Evolutionary conservation across 139 green algal genomes (phyloP).

Genomic region (Coelastrella sp.): DNA sequence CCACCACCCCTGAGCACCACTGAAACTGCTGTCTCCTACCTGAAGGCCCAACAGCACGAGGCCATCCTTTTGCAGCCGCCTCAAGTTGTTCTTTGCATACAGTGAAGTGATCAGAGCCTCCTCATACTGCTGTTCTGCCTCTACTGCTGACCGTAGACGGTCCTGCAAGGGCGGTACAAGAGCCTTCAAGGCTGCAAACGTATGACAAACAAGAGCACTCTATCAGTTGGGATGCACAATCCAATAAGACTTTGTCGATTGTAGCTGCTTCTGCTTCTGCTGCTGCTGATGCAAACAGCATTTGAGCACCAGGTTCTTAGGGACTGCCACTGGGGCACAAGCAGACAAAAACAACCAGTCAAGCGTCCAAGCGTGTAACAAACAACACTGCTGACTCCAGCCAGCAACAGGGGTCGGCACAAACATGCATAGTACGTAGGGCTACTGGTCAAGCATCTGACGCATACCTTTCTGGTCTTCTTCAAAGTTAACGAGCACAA

Average conservation of each 20-base stretch:
- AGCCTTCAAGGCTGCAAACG: neutral
- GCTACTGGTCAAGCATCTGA: no score
- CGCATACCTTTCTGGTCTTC: conserved; percentile 14
- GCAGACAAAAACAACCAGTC: no score
- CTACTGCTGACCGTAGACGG: conserved; percentile 50
- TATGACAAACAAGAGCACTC: neutral
- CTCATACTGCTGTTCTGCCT: conserved; percentile 60
- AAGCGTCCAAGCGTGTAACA: no score
- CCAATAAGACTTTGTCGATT: no score
- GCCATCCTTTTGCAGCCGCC: conserved; percentile 61
- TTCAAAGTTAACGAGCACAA: conserved; percentile 21
- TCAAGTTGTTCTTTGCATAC: conserved; percentile 56
- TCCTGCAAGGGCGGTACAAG: conserved; percentile 39
- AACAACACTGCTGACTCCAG: no score
- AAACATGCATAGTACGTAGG: no score
- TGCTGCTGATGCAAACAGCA: neutral
- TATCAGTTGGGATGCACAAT: no score
- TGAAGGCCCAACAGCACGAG: conserved; percentile 56
- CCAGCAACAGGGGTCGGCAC: no score
- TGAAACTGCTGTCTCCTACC: neutral
- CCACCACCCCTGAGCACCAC: no score
- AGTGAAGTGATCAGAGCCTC: conserved; percentile 45
- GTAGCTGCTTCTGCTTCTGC: neutral
- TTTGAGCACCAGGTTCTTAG: no score
- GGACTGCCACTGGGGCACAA: no score